Base-by-base conservation (phyloP, 768 basidiomycete genomes). In the Termitomyces sp. region DNA sequence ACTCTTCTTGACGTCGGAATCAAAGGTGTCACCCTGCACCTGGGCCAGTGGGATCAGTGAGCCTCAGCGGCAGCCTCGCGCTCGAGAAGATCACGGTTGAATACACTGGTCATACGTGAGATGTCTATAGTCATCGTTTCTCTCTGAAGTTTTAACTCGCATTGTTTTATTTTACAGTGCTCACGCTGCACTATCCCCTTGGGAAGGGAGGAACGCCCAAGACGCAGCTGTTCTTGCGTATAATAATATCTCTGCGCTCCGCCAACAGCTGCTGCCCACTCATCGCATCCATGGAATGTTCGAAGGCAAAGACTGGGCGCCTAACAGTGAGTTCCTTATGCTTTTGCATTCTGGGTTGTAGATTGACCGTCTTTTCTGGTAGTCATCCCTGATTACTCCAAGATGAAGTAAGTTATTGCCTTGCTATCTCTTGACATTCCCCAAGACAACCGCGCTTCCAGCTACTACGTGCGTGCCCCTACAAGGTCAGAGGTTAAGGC, bases 161-260 rank as follows among this genome's bases (percentile, higher is more conserved):
- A 39, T 9, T 15, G 2, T 22, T 7, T 9, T 27, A 2, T n/a
- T 22, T 20, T 41, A 61, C 39, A 91, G 89, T 7, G 89, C 91
- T 3, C 91, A 91, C 67, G 89, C 89, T 3, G 86, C 84, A 0
- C 73, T 88, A 30, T 87, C 86, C 22, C 92, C 91, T 30, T 93
- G 92, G 91, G 88, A 93, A 69, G 92, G 91, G 2, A 79, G 76
- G 59, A 93, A 94, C 59, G 86, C 92, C 0, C 72, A 92, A 12
- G 93, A 95, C 66, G 93, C 93, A 1, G 91, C 91, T 16, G 88
- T 93, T 8, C 78, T 92, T 3, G 88, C 89, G 1, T 94, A 95
- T 67, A 87, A 81, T 54, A 89, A 86, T 55, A 84, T 95, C 24
- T 85, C 89, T 0, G 83, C 84, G 8, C 77, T 95, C 31, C 83